phyloP scores from a whole-genome alignment of 305 asterid genomes.

The Rubia tinctorum region DNA sequence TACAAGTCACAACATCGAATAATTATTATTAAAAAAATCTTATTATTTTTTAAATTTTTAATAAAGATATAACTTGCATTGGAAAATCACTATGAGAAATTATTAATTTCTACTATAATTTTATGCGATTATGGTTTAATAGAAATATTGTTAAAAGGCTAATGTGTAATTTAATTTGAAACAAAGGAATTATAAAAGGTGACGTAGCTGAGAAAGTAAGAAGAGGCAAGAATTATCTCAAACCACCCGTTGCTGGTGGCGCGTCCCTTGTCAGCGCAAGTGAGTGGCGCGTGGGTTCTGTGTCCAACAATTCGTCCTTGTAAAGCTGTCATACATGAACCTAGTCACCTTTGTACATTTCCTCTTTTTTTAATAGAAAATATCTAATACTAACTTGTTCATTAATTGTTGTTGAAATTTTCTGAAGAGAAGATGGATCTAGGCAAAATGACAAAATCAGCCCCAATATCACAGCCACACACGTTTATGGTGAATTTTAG shows the following conservation, averaged over 20 bases:
- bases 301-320: background rate
- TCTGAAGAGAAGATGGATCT: conserved; percentile 1
- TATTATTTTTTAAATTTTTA: too few species aligned
- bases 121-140: too few species aligned
- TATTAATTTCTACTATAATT: too few species aligned
- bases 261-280: conserved; percentile 12
- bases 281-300: conserved; percentile 14
- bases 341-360: conserved; percentile 35
- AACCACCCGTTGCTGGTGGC: background rate
- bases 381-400: background rate
- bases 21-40: too few species aligned
- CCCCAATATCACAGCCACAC: conserved; percentile 24
- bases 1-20: too few species aligned
- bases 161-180: too few species aligned
- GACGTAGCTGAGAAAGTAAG: too few species aligned
- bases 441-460: conserved; percentile 20
- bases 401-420: conserved; percentile 29
- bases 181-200: too few species aligned
- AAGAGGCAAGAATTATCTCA: background rate
- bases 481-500: background rate
- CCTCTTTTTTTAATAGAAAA: background rate
- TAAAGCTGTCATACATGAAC: conserved; percentile 43
- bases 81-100: too few species aligned
- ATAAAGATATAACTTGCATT: too few species aligned
- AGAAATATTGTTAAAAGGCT: too few species aligned